Conservation (phyloP, 2,329 filamentous ascomycete species). For the Sporothrix sp. region DNA sequence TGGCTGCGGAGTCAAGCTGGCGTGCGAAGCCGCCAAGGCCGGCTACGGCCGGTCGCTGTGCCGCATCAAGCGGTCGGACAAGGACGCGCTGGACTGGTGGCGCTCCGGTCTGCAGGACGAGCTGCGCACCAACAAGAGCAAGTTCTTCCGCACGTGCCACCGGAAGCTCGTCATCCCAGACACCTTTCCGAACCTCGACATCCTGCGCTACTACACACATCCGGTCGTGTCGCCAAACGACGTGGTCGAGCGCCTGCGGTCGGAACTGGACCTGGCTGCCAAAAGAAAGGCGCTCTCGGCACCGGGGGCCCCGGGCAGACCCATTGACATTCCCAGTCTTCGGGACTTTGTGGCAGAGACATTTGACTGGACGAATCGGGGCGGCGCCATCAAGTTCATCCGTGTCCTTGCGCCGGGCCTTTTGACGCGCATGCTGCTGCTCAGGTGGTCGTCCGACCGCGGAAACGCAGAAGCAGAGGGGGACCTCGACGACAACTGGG, state of each 20-base stretch:
- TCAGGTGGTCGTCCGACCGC: not conserved
- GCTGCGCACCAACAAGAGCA: constrained; percentile 72
- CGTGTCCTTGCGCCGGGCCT: constrained; percentile 69
- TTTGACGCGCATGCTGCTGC: constrained; percentile 46
- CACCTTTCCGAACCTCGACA: constrained; percentile 67
- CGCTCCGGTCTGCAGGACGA: constrained; percentile 62
- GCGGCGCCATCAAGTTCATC: constrained; percentile 77
- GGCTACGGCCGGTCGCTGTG: constrained; percentile 76
- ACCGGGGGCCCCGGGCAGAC: constrained; percentile 22
- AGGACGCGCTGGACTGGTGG: constrained; percentile 56
- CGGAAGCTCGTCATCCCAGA: constrained; percentile 66
- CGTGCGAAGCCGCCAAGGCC: constrained; percentile 80
- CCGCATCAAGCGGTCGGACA: constrained; percentile 50
- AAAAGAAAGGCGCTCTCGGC: not conserved
- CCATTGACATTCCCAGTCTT: constrained; percentile 56
- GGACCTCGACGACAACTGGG: not conserved
- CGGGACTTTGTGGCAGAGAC: constrained; percentile 66
- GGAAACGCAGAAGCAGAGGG: constrained; percentile 17
- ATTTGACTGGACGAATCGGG: constrained; percentile 75
- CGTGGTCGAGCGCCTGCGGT: constrained; percentile 44
- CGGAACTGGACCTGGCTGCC: constrained; percentile 46
- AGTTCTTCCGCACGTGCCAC: constrained; percentile 68
- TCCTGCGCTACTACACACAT: constrained; percentile 79
- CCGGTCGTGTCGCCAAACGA: constrained; percentile 64
- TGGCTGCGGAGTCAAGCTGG: constrained; percentile 77